phyloP scores from a whole-genome alignment of 768 basidiomycete genomes.

The Calocybe gangraenosa region DNA sequence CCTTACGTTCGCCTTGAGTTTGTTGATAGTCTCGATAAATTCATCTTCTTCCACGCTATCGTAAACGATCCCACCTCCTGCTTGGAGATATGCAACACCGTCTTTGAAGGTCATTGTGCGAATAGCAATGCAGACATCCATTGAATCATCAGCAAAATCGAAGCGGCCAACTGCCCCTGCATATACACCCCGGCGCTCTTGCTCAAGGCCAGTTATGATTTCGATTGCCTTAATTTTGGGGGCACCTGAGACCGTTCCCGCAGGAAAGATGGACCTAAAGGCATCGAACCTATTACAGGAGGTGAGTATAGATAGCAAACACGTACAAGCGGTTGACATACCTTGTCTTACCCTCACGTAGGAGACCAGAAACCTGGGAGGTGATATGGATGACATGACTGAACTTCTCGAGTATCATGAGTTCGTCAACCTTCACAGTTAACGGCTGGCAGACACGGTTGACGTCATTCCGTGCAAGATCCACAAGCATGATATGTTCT shows the following conservation, averaged over 20 bases:
- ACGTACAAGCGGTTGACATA: slow-evolving; percentile 21
- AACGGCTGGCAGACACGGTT: slow-evolving; percentile 94
- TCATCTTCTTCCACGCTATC: slow-evolving; percentile 99
- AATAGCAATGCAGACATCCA: slow-evolving; percentile 99
- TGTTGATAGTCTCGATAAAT: slow-evolving; percentile 93
- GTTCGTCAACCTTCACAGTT: slow-evolving; percentile 93
- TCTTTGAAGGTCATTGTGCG: slow-evolving; percentile 97
- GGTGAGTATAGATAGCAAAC: slow-evolving; percentile 4
- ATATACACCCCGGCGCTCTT: slow-evolving; percentile 89
- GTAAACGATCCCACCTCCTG: slow-evolving; percentile 95
- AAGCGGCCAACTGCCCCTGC: slow-evolving; percentile 98
- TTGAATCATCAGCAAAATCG: slow-evolving; percentile 90
- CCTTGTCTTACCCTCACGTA: slow-evolving; percentile 84
- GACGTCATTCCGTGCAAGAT: slow-evolving; percentile 96
- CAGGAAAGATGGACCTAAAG: slow-evolving; percentile 98
- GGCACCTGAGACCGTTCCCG: slow-evolving; percentile 97
- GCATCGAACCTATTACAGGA: slow-evolving; percentile 77
- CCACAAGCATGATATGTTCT: slow-evolving; percentile 99
- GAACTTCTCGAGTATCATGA: slow-evolving; percentile 93
- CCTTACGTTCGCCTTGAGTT: slow-evolving; percentile 80
- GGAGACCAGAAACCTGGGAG: slow-evolving; percentile 84
- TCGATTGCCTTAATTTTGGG: slow-evolving; percentile 99
- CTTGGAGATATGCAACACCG: slow-evolving; percentile 87
- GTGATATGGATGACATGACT: slow-evolving; percentile 98
- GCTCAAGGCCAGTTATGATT: slow-evolving; percentile 80